phyloP scores from a whole-genome alignment of 2,329 filamentous ascomycete genomes.

The Penicillium sp. region DNA sequence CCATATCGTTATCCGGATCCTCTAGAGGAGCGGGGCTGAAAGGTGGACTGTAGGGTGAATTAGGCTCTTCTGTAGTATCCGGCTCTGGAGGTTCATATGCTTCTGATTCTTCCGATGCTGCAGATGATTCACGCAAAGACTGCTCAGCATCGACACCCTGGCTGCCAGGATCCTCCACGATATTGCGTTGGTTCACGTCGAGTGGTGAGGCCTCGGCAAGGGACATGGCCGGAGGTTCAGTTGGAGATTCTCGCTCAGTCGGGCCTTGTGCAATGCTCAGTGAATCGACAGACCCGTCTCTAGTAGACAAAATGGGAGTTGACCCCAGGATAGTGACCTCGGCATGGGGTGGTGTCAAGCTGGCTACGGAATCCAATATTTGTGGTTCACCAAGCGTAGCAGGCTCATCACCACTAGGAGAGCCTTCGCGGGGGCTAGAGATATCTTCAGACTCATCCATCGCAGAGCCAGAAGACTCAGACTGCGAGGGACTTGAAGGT shows the following conservation, averaged over 20 bases:
- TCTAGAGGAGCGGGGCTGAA: conserved; percentile 45
- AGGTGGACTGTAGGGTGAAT: conserved; percentile 40
- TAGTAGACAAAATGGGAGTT: neutral
- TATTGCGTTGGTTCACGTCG: conserved; percentile 5
- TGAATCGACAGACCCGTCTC: neutral
- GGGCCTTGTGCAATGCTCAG: neutral
- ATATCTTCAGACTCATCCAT: conserved; percentile 42
- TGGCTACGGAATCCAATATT: neutral
- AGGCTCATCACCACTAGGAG: conserved; percentile 18
- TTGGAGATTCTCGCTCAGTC: conserved; percentile 1
- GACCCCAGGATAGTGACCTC: neutral
- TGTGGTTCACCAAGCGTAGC: neutral
- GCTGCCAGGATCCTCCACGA: conserved; percentile 10
- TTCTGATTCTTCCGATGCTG: conserved; percentile 44
- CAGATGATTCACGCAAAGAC: conserved; percentile 25
- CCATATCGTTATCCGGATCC: conserved; percentile 17
- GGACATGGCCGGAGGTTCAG: neutral
- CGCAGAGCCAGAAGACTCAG: conserved; percentile 34
- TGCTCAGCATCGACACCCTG: conserved; percentile 3
- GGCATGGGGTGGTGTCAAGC: neutral
- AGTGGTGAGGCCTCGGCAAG: conserved; percentile 8
- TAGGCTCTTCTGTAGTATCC: conserved; percentile 26
- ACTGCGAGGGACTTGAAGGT: conserved; percentile 18
- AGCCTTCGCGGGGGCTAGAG: conserved; percentile 13
- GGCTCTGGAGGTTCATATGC: conserved; percentile 58